These are phyloP conservation scores for Nidularia sp. DNA, from an alignment of 768 basidiomycete genomes.

Conservation along the genomic window DNA sequence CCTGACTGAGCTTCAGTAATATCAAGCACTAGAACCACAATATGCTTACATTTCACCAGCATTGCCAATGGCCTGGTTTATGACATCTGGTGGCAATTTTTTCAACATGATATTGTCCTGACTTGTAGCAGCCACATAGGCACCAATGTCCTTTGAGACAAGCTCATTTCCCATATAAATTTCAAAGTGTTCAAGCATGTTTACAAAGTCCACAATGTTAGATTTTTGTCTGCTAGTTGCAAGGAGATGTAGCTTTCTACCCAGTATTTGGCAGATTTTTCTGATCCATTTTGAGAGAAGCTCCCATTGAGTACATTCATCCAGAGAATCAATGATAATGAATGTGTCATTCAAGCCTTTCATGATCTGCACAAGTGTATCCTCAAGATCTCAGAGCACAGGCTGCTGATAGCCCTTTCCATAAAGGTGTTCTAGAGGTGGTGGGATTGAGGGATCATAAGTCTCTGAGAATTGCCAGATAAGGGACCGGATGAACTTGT, in stretches of 20 bases:
- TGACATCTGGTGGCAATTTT: too few relatives aligned
- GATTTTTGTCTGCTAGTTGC: neutral
- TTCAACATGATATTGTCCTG: too few relatives aligned
- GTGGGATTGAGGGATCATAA: neutral
- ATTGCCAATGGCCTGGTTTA: neutral
- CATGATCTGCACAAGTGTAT: neutral
- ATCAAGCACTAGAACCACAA: neutral
- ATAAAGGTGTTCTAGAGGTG: neutral
- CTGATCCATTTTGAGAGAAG: neutral
- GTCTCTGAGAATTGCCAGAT: neutral
- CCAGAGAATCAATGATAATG: neutral
- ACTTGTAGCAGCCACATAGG: too few relatives aligned
- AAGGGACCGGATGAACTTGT: neutral
- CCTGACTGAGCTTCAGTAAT: neutral
- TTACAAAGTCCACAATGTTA: neutral
- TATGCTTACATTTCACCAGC: neutral
- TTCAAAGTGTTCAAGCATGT: too few relatives aligned
- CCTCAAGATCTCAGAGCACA: neutral
- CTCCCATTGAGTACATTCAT: neutral
- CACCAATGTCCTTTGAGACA: too few relatives aligned
- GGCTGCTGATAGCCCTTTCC: neutral
- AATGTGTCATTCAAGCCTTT: neutral
- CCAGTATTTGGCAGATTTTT: neutral
- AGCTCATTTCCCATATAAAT: too few relatives aligned
- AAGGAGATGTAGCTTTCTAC: neutral